Evolutionary conservation across 2,329 filamentous ascomycete species (phyloP), one percentile per base, ranked within the genome.

Genomic region (Penicillium sp.): DNA sequence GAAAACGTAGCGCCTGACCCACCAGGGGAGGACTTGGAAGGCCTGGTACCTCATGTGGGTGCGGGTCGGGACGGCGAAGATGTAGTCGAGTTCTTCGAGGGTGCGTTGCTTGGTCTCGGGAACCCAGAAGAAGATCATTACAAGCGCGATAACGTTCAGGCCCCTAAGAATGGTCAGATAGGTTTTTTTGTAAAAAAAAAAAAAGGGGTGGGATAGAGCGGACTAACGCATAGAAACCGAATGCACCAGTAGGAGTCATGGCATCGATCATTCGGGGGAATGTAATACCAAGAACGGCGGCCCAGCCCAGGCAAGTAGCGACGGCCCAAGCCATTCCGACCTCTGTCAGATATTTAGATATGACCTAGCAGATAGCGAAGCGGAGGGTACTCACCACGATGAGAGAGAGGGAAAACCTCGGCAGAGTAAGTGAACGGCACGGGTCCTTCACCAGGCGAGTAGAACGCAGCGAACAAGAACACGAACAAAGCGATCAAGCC

Each of bases 381-480:
- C n/a, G 15, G 19, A 15, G 7, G 41, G 41, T 7, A 68, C 73
- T 62, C 74, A 77, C 75, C 83, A 52, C 84, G 79, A 68, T 86
- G 84, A 1, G 83, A 85, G 6, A 86, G 73, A 0, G 84, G 84
- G 65, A 86, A 86, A 0, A 83, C 81, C 64, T 86, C 84, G 0
- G 84, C 83, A 49, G 82, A 83, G 71, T 86, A 86, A n/a, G 83
- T 79, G 66, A 77, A 81, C 4, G 82, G 80, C 1, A 83, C 81
- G 2, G 79, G 79, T 0, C 87, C 89, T 76, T 91, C 89, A 3
- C 84, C 87, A 0, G 86, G 85, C 0, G 85, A 87, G 76, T 89
- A 89, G 70, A 88, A 88, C 7, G 85, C 85, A 1, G 83, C 85
- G 65, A 90, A 91, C 15, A 90, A 71, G 75, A 86, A 90, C 64